Evolutionary conservation across 2,329 filamentous ascomycete species (phyloP), one percentile per base, ranked within the genome.

Genomic region (Bipolaris cookei): DNA sequence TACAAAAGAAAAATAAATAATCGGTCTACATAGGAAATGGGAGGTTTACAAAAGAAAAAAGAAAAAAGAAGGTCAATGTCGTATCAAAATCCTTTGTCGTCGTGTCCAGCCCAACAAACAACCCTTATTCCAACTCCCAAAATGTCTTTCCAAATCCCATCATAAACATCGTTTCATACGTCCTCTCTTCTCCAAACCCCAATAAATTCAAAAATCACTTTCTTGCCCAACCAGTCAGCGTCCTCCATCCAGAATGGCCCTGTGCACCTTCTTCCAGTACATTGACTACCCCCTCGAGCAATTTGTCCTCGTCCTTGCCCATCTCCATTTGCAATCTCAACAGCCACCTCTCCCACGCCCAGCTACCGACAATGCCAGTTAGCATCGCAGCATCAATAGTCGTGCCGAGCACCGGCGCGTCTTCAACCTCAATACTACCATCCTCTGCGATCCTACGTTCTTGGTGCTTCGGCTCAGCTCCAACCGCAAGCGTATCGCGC

Each of bases 311-410:
- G 32, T 82, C 81, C 72, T 91, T 88, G 23, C 90, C 90, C 71
- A 91, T 95, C 81, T 97, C 93, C 79, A 89, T 85, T 79, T 95
- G 90, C 69, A 94, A 84, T 71, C 92, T 91, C 65, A 97, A 80
- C 76, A 98, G 85, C 95, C 95, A 99, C 75, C 91, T 90, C 83
- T 99, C 95, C 94, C 93, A 99, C 74, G 88, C 88, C 88, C 92
- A 95, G 23, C 90, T 88, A 4, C 92, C 95, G 0, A 94, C 86
- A 38, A 98, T 79, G 18, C 93, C 93, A 11, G 90, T 90, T 63
- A 97, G 82, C 66, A 85, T 87, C 1, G 91, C 90, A 13, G 88
- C 86, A 71, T 88, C 86, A 47, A 88, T 85, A 0, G 90, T 92
- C 4, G 72, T 74, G 23, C 76, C 76, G 43, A 66, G 69, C 6